Evolutionary conservation across 108 stramenopile species (phyloP).

Genomic region (Cylindrotheca closterium): DNA sequence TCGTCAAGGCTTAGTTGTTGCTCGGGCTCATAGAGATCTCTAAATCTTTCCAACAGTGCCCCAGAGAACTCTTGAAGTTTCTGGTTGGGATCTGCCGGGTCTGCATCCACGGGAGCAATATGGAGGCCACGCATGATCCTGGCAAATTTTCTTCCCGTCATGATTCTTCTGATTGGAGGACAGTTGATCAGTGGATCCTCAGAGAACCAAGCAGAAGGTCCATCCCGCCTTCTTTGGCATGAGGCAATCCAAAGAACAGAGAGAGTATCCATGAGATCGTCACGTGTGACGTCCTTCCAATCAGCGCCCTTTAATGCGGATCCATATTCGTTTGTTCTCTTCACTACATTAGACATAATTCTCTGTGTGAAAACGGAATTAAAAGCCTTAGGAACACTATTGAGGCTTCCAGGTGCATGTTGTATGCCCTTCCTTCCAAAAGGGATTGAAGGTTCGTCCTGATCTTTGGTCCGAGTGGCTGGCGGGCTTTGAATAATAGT

Average conservation of each 20-base stretch:
- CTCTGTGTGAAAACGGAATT: neutral
- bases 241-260: neutral
- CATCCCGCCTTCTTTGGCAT: neutral
- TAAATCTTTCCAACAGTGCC: neutral
- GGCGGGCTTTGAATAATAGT: too few species aligned
- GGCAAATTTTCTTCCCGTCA: neutral
- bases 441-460: too few species aligned
- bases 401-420: neutral
- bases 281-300: neutral
- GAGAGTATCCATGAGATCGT: neutral
- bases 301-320: neutral
- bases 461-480: too few species aligned
- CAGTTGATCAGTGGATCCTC: neutral
- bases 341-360: slow-evolving; percentile 1
- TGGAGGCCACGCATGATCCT: slow-evolving; percentile 2
- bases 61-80: neutral
- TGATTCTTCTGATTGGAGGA: neutral
- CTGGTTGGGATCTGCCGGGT: neutral
- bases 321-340: slow-evolving; percentile 1
- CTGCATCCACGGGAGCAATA: neutral
- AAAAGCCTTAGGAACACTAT: neutral
- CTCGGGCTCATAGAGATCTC: neutral
- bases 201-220: neutral
- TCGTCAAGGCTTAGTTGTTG: slow-evolving; percentile 11
- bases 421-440: neutral